phyloP scores from a whole-genome alignment of 352 stramenopile genomes.

The Globisporangium canariense region DNA sequence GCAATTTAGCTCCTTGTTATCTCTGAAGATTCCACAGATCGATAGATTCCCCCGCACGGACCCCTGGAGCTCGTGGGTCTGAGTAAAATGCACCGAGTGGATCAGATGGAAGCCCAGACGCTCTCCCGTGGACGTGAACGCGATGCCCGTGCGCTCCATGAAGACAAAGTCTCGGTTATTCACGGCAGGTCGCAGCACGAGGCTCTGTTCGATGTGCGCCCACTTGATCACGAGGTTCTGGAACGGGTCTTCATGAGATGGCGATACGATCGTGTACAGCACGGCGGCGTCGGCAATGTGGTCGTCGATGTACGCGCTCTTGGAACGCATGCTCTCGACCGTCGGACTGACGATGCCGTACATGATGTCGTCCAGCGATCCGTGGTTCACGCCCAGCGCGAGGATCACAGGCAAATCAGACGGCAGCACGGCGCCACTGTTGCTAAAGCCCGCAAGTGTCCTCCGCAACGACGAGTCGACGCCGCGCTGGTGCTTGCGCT shows the following conservation, averaged over 20 bases:
- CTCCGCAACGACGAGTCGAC: neutral
- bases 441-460: neutral
- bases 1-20: neutral
- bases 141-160: constrained; percentile 13
- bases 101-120: constrained; percentile 16
- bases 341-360: constrained; percentile 11
- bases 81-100: constrained; percentile 13
- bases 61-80: constrained; percentile 1
- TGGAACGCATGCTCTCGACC: constrained; percentile 4
- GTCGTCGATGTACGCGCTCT: constrained; percentile 8
- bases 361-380: constrained; percentile 18
- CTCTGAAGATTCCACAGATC: constrained; percentile 2
- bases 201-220: neutral
- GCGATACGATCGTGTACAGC: neutral
- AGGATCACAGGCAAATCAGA: constrained; percentile 13
- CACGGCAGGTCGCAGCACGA: neutral
- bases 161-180: constrained; percentile 17
- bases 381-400: neutral
- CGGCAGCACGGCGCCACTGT: neutral
- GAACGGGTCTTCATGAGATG: constrained; percentile 4
- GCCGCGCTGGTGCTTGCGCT: constrained; percentile 1
- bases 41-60: constrained; percentile 10
- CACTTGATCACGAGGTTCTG: constrained; percentile 9
- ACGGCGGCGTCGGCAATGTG: neutral
- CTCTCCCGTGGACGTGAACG: constrained; percentile 6